Evolutionary conservation across 805 yeast species (phyloP).

Genomic region (Myxozyma nipponensis): DNA sequence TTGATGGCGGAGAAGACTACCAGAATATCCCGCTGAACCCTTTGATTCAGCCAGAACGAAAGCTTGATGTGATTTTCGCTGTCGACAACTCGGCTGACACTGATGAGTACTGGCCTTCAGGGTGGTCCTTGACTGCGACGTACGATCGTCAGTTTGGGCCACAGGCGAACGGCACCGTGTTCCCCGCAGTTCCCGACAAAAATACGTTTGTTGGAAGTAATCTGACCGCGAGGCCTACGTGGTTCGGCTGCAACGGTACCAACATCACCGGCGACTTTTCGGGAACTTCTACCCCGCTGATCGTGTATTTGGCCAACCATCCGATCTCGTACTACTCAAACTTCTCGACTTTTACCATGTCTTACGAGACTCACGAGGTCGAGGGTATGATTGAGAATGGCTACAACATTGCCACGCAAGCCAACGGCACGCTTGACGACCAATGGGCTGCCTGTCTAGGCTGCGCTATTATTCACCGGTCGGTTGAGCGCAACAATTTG

Average conservation of each 20-base stretch:
- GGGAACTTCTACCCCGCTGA: conserved; percentile 56
- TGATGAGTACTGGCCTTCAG: conserved; percentile 54
- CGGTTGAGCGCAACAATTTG: conserved; percentile 63
- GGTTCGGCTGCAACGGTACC: conserved; percentile 74
- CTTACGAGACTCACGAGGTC: conserved; percentile 58
- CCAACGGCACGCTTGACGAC: conserved; percentile 62
- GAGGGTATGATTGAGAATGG: conserved; percentile 67
- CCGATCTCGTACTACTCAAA: conserved; percentile 64
- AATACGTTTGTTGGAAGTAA: conserved; percentile 56
- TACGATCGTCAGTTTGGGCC: conserved; percentile 54
- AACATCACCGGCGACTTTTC: conserved; percentile 54
- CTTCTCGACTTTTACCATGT: conserved; percentile 65
- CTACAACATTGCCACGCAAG: conserved; percentile 65
- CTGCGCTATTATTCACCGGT: conserved; percentile 81
- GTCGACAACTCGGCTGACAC: conserved; percentile 64
- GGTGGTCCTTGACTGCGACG: conserved; percentile 54
- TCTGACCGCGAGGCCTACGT: conserved; percentile 65
- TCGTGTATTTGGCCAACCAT: conserved; percentile 74
- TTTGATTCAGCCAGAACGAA: conserved; percentile 55
- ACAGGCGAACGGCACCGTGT: conserved; percentile 57
- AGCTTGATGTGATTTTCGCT: conserved; percentile 62
- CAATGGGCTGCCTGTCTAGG: conserved; percentile 75
- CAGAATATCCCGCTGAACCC: conserved; percentile 67
- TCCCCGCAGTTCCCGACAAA: conserved; percentile 77
- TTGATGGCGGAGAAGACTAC: conserved; percentile 71